phyloP scores from a whole-genome alignment of 805 yeast species.

The Metschnikowia noctiluminum region DNA sequence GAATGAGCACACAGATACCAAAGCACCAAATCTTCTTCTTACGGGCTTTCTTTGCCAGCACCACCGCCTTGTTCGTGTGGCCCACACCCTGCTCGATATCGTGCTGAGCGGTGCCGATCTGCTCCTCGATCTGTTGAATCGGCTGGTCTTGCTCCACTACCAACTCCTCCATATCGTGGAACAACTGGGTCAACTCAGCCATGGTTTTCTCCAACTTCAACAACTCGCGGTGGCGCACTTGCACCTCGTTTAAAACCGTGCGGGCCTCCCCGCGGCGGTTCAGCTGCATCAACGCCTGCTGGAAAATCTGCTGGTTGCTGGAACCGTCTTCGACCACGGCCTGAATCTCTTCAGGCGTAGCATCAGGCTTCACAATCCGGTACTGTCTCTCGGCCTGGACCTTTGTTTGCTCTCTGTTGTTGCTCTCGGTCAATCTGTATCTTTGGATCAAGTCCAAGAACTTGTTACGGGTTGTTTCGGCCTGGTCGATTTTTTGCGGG shows the following conservation, averaged over 20 bases:
- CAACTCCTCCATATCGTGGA: constrained; percentile 93
- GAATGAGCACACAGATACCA: constrained; percentile 55
- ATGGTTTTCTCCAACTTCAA: constrained; percentile 92
- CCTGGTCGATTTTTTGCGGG: constrained; percentile 82
- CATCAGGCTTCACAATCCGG: constrained; percentile 82
- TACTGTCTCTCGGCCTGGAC: constrained; percentile 91
- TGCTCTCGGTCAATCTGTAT: constrained; percentile 81
- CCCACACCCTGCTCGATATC: constrained; percentile 94
- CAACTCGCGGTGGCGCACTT: constrained; percentile 91
- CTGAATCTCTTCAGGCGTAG: constrained; percentile 77
- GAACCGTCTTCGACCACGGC: constrained; percentile 76
- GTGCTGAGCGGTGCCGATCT: constrained; percentile 77
- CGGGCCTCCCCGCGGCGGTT: constrained; percentile 93
- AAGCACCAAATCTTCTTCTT: constrained; percentile 86
- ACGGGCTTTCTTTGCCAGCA: constrained; percentile 84
- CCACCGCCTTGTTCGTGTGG: constrained; percentile 87
- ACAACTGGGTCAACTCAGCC: constrained; percentile 91
- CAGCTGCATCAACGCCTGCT: constrained; percentile 84
- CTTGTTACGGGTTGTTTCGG: constrained; percentile 80
- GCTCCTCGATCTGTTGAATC: constrained; percentile 77
- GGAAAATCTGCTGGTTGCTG: constrained; percentile 87
- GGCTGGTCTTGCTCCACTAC: constrained; percentile 93
- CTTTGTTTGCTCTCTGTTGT: constrained; percentile 78
- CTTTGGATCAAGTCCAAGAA: constrained; percentile 85
- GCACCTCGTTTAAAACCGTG: constrained; percentile 92